phyloP scores from a whole-genome alignment of 345 rosid genomes.

The Tarenaya hassleriana region DNA sequence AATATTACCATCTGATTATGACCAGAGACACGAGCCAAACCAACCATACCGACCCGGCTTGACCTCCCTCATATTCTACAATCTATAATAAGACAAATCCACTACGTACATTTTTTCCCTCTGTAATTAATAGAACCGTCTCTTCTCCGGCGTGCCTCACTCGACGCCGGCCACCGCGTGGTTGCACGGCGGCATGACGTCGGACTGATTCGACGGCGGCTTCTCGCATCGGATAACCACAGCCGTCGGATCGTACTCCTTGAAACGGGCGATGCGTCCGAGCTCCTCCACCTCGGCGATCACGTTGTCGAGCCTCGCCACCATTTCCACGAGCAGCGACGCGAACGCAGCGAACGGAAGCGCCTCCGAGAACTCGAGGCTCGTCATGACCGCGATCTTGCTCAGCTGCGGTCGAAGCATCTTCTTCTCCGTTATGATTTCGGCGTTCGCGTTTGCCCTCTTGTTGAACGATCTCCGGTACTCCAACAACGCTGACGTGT shows the following conservation, averaged over 20 bases:
- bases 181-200: conserved; percentile 1
- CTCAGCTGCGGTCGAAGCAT: conserved; percentile 61
- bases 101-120: too few relatives aligned
- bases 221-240: conserved; percentile 27
- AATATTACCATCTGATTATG: too few relatives aligned
- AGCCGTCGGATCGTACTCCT: conserved; percentile 41
- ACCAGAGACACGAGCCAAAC: too few relatives aligned
- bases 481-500: conserved; percentile 50
- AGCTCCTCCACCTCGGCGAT: conserved; percentile 65
- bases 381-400: conserved; percentile 51
- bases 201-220: conserved; percentile 19
- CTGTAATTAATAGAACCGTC: not conserved
- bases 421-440: conserved; percentile 38
- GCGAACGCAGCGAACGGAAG: conserved; percentile 88
- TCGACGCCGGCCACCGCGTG: conserved; percentile 12
- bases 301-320: conserved; percentile 66
- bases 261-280: conserved; percentile 56
- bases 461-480: conserved; percentile 43
- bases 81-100: too few relatives aligned
- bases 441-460: conserved; percentile 19
- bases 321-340: conserved; percentile 60
- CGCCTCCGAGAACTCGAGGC: conserved; percentile 76
- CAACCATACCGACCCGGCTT: too few relatives aligned
- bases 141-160: conserved; percentile 9
- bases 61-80: too few relatives aligned